Evolutionary conservation across 768 basidiomycete species (phyloP).

Genomic region (Piloderma croceum): DNA sequence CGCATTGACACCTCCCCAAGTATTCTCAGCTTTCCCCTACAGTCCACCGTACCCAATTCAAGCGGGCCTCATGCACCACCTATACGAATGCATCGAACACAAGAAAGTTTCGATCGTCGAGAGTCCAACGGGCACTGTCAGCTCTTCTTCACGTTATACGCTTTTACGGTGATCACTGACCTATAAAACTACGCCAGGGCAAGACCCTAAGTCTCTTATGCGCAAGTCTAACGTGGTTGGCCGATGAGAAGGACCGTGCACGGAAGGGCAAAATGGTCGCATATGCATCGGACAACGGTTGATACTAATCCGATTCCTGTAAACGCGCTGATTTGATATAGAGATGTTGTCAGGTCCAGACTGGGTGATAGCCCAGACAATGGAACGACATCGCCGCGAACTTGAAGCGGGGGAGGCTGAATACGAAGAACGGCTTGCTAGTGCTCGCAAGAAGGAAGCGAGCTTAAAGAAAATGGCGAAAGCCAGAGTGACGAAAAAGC

Average conservation of each 20-base stretch:
- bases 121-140: conserved; percentile 84
- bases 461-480: conserved; percentile 45
- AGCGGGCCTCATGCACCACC: conserved; percentile 77
- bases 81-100: conserved; percentile 76
- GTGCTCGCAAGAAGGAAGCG: conserved; percentile 61
- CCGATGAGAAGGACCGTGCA: conserved; percentile 64
- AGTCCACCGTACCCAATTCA: conserved; percentile 81
- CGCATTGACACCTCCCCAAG: conserved; percentile 53
- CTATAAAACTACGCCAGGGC: conserved; percentile 43
- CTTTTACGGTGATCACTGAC: not conserved
- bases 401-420: conserved; percentile 64
- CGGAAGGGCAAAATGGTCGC: conserved; percentile 56
- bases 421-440: conserved; percentile 52
- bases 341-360: conserved; percentile 42
- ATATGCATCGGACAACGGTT: conserved; percentile 23
- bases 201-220: conserved; percentile 82
- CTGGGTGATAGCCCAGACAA: conserved; percentile 74
- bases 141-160: conserved; percentile 21
- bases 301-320: too few species aligned
- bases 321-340: too few species aligned
- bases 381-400: conserved; percentile 56
- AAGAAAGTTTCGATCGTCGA: conserved; percentile 77
- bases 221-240: conserved; percentile 68
- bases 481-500: conserved; percentile 56
- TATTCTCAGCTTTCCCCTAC: conserved; percentile 82